Evolutionary conservation across 2,329 filamentous ascomycete species (phyloP).

Genomic region (Pleurostoma richardsiae): DNA sequence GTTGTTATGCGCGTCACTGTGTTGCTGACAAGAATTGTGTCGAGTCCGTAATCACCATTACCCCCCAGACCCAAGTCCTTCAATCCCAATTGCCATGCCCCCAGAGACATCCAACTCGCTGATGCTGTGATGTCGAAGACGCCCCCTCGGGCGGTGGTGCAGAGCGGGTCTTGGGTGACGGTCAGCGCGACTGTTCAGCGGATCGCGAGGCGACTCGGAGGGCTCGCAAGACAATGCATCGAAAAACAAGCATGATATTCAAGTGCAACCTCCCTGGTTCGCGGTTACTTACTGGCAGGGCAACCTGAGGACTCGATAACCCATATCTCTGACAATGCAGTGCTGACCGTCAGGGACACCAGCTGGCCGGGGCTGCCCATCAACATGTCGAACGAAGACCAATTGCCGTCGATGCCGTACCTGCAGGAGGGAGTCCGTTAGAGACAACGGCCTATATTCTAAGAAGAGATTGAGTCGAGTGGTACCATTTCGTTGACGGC

Average conservation of each 20-base stretch:
- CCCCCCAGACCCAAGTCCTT: conserved; percentile 52
- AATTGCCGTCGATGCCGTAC: conserved; percentile 63
- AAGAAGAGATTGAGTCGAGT: not conserved
- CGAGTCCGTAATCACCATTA: conserved; percentile 61
- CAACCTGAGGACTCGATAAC: conserved; percentile 57
- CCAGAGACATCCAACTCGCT: conserved; percentile 52
- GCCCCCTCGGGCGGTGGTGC: conserved; percentile 51
- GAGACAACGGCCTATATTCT: too few relatives aligned
- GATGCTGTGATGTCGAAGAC: conserved; percentile 51
- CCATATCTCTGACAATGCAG: conserved; percentile 67
- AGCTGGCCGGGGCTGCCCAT: conserved; percentile 87
- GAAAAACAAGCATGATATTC: too few relatives aligned
- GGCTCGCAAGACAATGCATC: too few relatives aligned
- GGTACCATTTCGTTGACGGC: conserved; percentile 5
- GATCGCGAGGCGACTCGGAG: too few relatives aligned
- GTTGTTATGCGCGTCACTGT: conserved; percentile 29
- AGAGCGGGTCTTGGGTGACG: conserved; percentile 38
- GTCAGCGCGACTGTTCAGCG: not conserved
- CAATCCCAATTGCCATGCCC: conserved; percentile 55
- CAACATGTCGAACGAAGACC: conserved; percentile 82
- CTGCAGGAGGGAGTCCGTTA: conserved; percentile 21
- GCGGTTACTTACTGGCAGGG: conserved; percentile 32
- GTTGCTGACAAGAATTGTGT: conserved; percentile 37
- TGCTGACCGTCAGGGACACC: conserved; percentile 58
- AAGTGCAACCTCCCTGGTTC: too few relatives aligned